Evolutionary conservation across 495 filamentous ascomycete species (phyloP).

Genomic region (Neurospora sp.): DNA sequence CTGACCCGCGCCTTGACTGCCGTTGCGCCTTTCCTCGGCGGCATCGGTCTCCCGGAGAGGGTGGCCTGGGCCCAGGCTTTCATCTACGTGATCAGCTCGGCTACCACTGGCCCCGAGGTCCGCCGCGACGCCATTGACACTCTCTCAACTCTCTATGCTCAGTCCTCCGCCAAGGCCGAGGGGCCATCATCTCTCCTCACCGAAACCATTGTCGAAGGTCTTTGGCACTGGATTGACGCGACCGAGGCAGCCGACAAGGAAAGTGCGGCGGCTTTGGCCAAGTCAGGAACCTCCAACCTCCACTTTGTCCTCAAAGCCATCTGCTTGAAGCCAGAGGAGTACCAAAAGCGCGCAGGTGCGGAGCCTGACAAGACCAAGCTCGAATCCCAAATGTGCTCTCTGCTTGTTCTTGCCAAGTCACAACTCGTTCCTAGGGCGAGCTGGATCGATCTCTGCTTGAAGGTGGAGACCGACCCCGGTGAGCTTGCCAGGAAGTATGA

Average conservation of each 20-base stretch:
- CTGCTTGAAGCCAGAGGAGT: slow-evolving; percentile 41
- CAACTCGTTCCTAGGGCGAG: slow-evolving; percentile 64
- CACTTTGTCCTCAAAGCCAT: slow-evolving; percentile 62
- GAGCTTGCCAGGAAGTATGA: slow-evolving; percentile 50
- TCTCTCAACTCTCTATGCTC: slow-evolving; percentile 51
- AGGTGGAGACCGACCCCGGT: slow-evolving; percentile 72
- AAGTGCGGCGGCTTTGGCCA: slow-evolving; percentile 57
- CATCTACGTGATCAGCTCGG: slow-evolving; percentile 63
- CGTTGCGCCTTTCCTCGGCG: slow-evolving; percentile 34
- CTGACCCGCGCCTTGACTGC: slow-evolving; percentile 57
- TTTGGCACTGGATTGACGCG: slow-evolving; percentile 75
- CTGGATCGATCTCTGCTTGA: slow-evolving; percentile 84
- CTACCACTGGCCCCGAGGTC: slow-evolving; percentile 43
- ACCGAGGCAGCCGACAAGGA: slow-evolving; percentile 65
- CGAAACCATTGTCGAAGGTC: slow-evolving; percentile 49
- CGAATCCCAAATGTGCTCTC: slow-evolving; percentile 55
- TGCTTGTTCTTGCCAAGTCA: slow-evolving; percentile 69
- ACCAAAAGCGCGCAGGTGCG: slow-evolving; percentile 25
- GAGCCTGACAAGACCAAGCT: slow-evolving; percentile 32
- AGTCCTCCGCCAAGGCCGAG: slow-evolving; percentile 35
- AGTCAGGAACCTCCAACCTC: slow-evolving; percentile 49
- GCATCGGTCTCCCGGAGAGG: slow-evolving; percentile 22
- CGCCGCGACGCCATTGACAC: slow-evolving; percentile 48
- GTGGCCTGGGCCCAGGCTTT: slow-evolving; percentile 71
- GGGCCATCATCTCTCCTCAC: slow-evolving; percentile 33